These are phyloP conservation scores for Ogataea parapolymorpha DNA, from an alignment of 805 yeast genomes.

Conservation along the genomic window DNA sequence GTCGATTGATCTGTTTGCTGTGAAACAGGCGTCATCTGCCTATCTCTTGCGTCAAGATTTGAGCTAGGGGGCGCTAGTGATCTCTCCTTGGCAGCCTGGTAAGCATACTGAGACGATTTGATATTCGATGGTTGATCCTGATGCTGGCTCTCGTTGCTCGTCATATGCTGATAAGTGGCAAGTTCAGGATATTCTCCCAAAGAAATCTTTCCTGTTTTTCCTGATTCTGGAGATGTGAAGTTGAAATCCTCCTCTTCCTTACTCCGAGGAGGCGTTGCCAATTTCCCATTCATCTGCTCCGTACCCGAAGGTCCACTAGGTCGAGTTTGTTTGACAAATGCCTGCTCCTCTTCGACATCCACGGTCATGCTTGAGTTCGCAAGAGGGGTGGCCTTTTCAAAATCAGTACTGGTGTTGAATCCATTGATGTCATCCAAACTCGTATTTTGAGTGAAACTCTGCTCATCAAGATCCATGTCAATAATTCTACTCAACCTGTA, in stretches of 20 bases:
- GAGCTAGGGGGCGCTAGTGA: too few species aligned
- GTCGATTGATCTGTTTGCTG: neutral
- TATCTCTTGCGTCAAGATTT: too few species aligned
- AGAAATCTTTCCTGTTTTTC: conserved; percentile 3
- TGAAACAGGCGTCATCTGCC: neutral
- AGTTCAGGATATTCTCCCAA: conserved; percentile 4
- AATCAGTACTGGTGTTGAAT: conserved; percentile 4
- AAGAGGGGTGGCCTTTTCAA: conserved; percentile 2
- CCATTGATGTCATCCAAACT: neutral
- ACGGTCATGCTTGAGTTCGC: conserved; percentile 7
- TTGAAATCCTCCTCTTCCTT: conserved; percentile 9
- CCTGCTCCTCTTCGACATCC: conserved; percentile 1
- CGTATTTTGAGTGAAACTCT: conserved; percentile 1
- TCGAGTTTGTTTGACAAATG: neutral
- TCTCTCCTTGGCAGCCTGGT: too few species aligned
- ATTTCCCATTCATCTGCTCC: neutral
- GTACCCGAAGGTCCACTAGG: too few species aligned
- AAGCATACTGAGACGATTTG: neutral
- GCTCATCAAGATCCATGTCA: conserved; percentile 13
- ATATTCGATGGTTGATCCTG: neutral
- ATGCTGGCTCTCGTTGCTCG: neutral
- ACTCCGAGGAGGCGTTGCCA: neutral
- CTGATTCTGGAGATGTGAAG: conserved; percentile 13
- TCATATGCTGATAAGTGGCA: neutral
- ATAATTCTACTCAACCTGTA: conserved; percentile 20